Evolutionary conservation across 129 eudicot species (phyloP).

Genomic region (Artemisia annua): DNA sequence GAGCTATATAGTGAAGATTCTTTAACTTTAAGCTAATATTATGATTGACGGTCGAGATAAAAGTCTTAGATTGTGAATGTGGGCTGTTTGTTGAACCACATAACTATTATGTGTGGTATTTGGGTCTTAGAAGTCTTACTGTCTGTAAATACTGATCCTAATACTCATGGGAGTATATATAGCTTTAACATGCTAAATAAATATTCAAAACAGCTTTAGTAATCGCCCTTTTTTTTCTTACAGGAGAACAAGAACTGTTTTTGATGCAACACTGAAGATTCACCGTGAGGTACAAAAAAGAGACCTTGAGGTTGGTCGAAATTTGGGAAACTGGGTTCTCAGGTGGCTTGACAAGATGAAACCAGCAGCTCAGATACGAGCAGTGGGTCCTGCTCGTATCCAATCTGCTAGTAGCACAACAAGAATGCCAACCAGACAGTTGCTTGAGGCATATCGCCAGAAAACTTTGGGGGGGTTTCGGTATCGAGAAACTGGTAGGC

Average conservation of each 20-base stretch:
- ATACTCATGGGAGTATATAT: too few relatives aligned
- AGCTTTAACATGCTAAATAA: too few relatives aligned
- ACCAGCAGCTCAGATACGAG: constrained; percentile 68
- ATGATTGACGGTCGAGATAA: too few relatives aligned
- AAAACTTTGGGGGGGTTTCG: constrained; percentile 23
- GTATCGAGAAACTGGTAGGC: constrained; percentile 50
- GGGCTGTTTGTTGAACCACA: too few relatives aligned
- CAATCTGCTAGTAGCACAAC: constrained; percentile 18
- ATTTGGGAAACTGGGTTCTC: constrained; percentile 65
- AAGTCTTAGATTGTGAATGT: too few relatives aligned
- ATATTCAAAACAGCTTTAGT: too few relatives aligned
- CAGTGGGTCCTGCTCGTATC: constrained; percentile 19
- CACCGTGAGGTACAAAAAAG: constrained; percentile 67
- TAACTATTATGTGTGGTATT: too few relatives aligned
- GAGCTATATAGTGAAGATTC: too few relatives aligned
- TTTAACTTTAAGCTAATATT: too few relatives aligned
- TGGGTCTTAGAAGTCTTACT: too few relatives aligned
- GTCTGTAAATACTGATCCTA: too few relatives aligned
- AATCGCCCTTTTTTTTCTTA: not conserved
- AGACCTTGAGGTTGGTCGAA: constrained; percentile 73
- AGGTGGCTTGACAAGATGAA: constrained; percentile 62
- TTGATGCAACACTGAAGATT: constrained; percentile 61
- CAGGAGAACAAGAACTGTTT: constrained; percentile 65
- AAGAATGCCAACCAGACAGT: constrained; percentile 27
- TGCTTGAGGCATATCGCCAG: constrained; percentile 32